phyloP scores from a whole-genome alignment of 176 grass and related monocot species.

The Cenchrus americanus region DNA sequence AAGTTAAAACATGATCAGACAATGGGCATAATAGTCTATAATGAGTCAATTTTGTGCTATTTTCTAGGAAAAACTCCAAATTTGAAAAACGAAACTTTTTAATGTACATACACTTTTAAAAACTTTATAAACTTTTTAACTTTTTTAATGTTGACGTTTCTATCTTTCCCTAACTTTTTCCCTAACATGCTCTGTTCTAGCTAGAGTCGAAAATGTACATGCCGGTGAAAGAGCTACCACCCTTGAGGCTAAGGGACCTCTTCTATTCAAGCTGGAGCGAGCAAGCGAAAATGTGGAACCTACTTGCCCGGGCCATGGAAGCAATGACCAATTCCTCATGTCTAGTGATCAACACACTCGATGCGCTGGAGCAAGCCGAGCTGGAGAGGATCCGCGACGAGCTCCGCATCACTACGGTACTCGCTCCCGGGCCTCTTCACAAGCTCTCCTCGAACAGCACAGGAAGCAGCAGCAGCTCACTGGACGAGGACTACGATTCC shows the following conservation, averaged over 20 bases:
- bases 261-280: background rate
- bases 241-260: slow-evolving; percentile 41
- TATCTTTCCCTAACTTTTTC: too few relatives aligned
- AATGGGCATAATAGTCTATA: too few relatives aligned
- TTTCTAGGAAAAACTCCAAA: too few relatives aligned
- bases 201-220: background rate
- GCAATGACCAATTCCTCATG: background rate
- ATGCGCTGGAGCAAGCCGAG: slow-evolving; percentile 12
- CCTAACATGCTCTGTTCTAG: slow-evolving; percentile 15
- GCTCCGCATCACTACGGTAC: background rate
- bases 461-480: background rate
- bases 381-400: slow-evolving; percentile 10
- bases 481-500: background rate
- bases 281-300: background rate
- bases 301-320: background rate
- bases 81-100: too few relatives aligned
- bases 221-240: slow-evolving; percentile 43
- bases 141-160: too few relatives aligned
- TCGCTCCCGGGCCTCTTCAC: slow-evolving; percentile 42
- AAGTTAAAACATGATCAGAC: too few relatives aligned
- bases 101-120: too few relatives aligned
- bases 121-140: too few relatives aligned
- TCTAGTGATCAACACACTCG: slow-evolving; percentile 41
- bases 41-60: too few relatives aligned
- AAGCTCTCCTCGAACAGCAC: slow-evolving; percentile 11